These are phyloP conservation scores for Pseudogymnoascus sp. DNA, from an alignment of 2,329 filamentous ascomycete species.

Conservation along the genomic window DNA sequence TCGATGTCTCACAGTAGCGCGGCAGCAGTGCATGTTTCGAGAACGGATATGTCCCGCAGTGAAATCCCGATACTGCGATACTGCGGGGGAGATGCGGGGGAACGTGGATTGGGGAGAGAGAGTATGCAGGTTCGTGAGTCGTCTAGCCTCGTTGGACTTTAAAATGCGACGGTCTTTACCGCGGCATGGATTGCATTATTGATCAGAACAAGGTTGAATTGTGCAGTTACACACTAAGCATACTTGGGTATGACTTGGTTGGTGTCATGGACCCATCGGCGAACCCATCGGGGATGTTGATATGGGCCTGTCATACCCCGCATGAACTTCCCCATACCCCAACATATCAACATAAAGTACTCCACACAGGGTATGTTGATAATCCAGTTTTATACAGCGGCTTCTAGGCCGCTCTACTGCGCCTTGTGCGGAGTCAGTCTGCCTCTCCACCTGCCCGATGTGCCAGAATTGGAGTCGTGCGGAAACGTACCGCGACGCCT, in stretches of 20 bases:
- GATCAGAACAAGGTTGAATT: background rate
- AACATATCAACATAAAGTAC: background rate
- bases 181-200: background rate
- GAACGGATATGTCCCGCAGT: conserved; percentile 1
- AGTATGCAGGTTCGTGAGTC: background rate
- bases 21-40: background rate
- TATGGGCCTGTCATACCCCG: background rate
- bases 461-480: background rate
- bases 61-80: background rate
- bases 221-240: background rate
- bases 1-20: background rate
- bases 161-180: background rate
- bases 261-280: background rate
- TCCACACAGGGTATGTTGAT: background rate
- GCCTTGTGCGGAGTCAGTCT: background rate
- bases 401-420: background rate
- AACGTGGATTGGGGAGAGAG: background rate
- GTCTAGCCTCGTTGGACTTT: background rate
- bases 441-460: background rate
- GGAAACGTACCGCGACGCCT: background rate
- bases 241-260: background rate
- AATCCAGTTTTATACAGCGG: background rate
- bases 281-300: background rate
- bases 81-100: conserved; percentile 1
- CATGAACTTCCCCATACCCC: background rate